A percentile compares a stretch with the other conserved stretches of the same genome.
phyloP scores from a whole-genome alignment of 129 eudicot species.

The Tagetes erecta region DNA sequence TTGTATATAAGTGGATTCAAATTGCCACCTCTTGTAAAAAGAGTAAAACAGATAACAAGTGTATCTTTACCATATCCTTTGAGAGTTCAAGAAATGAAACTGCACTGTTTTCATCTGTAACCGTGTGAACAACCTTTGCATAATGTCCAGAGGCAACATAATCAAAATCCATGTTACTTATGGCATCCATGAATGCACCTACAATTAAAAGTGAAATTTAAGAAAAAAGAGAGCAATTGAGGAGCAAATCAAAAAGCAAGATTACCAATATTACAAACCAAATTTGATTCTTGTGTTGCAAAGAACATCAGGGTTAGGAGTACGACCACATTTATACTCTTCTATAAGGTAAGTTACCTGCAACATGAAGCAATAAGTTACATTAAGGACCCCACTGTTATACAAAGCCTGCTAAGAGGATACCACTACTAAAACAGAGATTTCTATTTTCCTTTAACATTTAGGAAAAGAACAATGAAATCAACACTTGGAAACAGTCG shows the following conservation, averaged over 20 bases:
- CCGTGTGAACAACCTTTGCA: conserved; percentile 73
- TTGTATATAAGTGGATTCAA: not conserved
- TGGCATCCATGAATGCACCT: conserved; percentile 98
- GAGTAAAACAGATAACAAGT: conserved; percentile 14
- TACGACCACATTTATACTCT: conserved; percentile 87
- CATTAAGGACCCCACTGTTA: too few species aligned
- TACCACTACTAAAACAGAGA: not conserved
- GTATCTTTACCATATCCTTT: conserved; percentile 60
- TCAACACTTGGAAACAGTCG: not conserved
- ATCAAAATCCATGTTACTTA: conserved; percentile 74
- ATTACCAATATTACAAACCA: conserved; percentile 52
- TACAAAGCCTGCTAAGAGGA: conserved; percentile 10
- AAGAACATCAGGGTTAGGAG: conserved; percentile 99
- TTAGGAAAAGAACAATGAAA: not conserved
- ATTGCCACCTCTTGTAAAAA: not conserved
- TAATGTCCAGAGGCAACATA: conserved; percentile 96
- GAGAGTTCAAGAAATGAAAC: conserved; percentile 75
- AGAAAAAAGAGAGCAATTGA: not conserved
- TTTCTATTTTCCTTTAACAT: not conserved
- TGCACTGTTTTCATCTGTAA: conserved; percentile 35
- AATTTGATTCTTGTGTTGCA: conserved; percentile 98
- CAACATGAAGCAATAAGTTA: conserved; percentile 21
- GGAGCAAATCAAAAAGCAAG: conserved; percentile 22
- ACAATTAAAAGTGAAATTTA: conserved; percentile 8
- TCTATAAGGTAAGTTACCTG: conserved; percentile 86